phyloP scores from a whole-genome alignment of 1,284 basidiomycete genomes.

The Ganoderma multipileum region DNA sequence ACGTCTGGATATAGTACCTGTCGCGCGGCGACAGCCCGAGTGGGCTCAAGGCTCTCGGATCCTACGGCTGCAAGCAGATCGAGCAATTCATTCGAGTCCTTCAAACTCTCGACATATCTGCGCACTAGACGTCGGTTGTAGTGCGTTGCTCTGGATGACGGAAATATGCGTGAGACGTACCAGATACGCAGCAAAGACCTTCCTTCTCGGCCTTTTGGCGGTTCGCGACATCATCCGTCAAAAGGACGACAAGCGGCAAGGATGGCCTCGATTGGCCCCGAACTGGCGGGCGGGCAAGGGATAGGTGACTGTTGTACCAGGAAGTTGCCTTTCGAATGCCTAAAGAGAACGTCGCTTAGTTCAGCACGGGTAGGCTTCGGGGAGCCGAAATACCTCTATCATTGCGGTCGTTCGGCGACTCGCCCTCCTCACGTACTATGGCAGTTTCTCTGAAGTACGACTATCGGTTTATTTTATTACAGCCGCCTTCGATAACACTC shows the following conservation, averaged over 20 bases:
- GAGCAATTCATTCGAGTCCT: conserved; percentile 68
- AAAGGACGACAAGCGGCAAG: conserved; percentile 73
- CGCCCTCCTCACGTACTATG: conserved; percentile 72
- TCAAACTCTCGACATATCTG: conserved; percentile 81
- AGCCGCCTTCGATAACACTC: conserved; percentile 37
- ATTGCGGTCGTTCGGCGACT: conserved; percentile 91
- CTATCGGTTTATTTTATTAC: background rate
- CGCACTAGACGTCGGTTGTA: conserved; percentile 53
- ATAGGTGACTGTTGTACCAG: conserved; percentile 86
- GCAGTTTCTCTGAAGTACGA: conserved; percentile 71
- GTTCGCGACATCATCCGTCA: conserved; percentile 93
- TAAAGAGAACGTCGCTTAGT: conserved; percentile 37
- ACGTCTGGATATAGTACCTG: conserved; percentile 84
- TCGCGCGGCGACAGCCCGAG: conserved; percentile 56
- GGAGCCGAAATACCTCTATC: conserved; percentile 72
- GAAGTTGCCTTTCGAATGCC: conserved; percentile 85
- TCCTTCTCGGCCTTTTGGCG: conserved; percentile 77
- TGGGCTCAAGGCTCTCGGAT: conserved; percentile 66
- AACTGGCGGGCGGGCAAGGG: conserved; percentile 56
- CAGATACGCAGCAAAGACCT: conserved; percentile 70
- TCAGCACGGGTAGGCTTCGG: conserved; percentile 12
- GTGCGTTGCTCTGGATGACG: background rate
- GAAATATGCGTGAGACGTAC: conserved; percentile 44
- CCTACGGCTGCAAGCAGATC: conserved; percentile 82
- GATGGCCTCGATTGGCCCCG: conserved; percentile 51